Conservation (phyloP, 202 grass and related monocot species). For the Dendrocalamus latiflorus region DNA sequence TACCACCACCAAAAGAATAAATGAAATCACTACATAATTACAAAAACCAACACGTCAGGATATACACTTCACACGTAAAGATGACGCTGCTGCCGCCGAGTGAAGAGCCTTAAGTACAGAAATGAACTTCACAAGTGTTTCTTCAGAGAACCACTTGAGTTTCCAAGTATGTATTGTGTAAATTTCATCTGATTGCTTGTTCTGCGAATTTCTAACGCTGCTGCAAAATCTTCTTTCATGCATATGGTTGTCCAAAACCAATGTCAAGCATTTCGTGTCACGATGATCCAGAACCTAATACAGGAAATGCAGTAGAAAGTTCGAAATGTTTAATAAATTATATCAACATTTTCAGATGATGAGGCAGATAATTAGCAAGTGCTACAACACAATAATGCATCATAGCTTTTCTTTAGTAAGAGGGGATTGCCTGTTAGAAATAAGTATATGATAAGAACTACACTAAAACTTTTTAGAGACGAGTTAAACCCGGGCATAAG, state of each 20-base stretch:
- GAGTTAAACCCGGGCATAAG: background rate
- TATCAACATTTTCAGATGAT: background rate
- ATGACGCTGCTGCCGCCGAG: too few species aligned
- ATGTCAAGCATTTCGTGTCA: slow-evolving; percentile 50
- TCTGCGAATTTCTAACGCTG: slow-evolving; percentile 9
- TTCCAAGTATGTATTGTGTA: slow-evolving; percentile 52
- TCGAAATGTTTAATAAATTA: background rate
- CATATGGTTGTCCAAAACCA: slow-evolving; percentile 43
- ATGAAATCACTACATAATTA: too few species aligned
- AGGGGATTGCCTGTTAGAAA: background rate
- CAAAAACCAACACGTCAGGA: too few species aligned
- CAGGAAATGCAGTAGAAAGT: slow-evolving; percentile 1
- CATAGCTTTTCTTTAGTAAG: background rate
- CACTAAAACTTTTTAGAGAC: background rate
- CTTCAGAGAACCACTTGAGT: slow-evolving; percentile 74
- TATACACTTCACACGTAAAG: too few species aligned
- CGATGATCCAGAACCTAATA: slow-evolving; percentile 59
- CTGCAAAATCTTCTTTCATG: slow-evolving; percentile 13
- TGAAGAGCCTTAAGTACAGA: slow-evolving; percentile 68
- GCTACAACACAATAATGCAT: slow-evolving; percentile 6
- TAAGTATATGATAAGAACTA: background rate
- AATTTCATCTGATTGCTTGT: slow-evolving; percentile 37
- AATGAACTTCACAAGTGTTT: slow-evolving; percentile 69
- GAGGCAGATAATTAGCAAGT: background rate
- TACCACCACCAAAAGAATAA: too few species aligned